Base-by-base conservation (phyloP, 345 rosid species). In the Pelargonium nanum region DNA sequence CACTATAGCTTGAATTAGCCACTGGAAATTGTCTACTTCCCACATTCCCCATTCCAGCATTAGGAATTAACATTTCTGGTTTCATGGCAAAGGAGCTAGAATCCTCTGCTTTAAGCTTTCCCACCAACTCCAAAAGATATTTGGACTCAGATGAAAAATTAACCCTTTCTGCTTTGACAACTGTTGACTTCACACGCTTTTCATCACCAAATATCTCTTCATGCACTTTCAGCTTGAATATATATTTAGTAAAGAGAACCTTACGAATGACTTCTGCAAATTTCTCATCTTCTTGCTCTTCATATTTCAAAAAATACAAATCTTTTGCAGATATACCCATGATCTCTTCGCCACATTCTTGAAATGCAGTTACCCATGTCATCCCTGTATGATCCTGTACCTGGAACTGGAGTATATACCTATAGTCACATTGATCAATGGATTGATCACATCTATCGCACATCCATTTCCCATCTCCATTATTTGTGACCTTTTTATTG, bases 391-490 rank as follows among this genome's bases (percentile, higher is more conserved):
- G 88, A 70, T 92, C 98, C 75, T 87, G 91, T 70, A 92, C 78
- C 85, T 89, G 98, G n/a, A 92, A 55, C 83, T 87, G 93, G 64
- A 92, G 72, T 65, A 89, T 82, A 70, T 89, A 89, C 65, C 91
- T 78, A 72, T 83, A 89, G 70, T 87, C 95, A 30, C 93, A 87
- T 70, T 87, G 95, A 73, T 77, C 93, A 48, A 85, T 69, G 34
- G 76, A 78, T 52, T 25, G 68, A 66, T 92, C 93, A 57, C 98
- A 92, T 66, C 74, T 81, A 67, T 92, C 97, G 55, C 98, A 89
- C 57, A 83, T 80, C 93, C 96, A 92, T 64, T 72, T 86, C 68
- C 96, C 95, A 73, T 92, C 95, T 44, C 97, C 98, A 24, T 92
- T 89, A 72, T 89, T 82, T 15, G 89, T 81, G 10, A 89, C 97